phyloP scores from a whole-genome alignment of 1,284 basidiomycete genomes.

The Fomitopsis betulina region DNA sequence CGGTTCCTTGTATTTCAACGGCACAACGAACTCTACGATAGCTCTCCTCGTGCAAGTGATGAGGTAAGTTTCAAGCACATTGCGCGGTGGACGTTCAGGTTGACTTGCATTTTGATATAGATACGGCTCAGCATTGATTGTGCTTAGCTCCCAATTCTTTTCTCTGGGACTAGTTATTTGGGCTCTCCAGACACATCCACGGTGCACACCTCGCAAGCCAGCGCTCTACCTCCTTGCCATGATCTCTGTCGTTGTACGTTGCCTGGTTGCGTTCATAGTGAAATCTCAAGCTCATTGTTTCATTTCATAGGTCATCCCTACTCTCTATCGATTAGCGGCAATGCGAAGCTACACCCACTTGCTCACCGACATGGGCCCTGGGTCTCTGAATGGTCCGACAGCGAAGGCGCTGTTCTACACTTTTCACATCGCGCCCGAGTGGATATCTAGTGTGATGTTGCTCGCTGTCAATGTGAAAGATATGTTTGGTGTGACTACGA shows the following conservation, averaged over 20 bases:
- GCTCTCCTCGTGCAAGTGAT: slow-evolving; percentile 15
- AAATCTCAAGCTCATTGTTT: neutral
- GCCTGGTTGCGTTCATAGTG: no score
- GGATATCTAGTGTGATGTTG: slow-evolving; percentile 30
- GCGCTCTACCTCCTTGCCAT: neutral
- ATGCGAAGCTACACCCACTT: slow-evolving; percentile 33
- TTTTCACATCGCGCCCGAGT: slow-evolving; percentile 40
- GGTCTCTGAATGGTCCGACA: slow-evolving; percentile 29
- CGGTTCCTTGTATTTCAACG: slow-evolving; percentile 20
- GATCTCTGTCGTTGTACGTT: neutral
- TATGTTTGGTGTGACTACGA: slow-evolving; percentile 14
- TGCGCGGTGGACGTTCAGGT: no score
- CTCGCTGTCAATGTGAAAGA: slow-evolving; percentile 32
- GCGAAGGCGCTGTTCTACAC: slow-evolving; percentile 40
- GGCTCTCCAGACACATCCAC: neutral
- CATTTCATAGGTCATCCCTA: slow-evolving; percentile 19
- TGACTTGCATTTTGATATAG: slow-evolving; percentile 1
- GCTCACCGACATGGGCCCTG: slow-evolving; percentile 27
- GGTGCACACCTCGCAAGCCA: neutral
- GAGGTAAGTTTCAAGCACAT: slow-evolving; percentile 11
- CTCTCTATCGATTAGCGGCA: slow-evolving; percentile 37
- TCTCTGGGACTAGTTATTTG: slow-evolving; percentile 9
- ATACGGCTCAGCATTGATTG: slow-evolving; percentile 10
- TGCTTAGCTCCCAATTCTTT: neutral
- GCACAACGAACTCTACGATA: slow-evolving; percentile 10